phyloP scores from a whole-genome alignment of 2,329 filamentous ascomycete genomes.

The Stemphylium lycopersici region DNA sequence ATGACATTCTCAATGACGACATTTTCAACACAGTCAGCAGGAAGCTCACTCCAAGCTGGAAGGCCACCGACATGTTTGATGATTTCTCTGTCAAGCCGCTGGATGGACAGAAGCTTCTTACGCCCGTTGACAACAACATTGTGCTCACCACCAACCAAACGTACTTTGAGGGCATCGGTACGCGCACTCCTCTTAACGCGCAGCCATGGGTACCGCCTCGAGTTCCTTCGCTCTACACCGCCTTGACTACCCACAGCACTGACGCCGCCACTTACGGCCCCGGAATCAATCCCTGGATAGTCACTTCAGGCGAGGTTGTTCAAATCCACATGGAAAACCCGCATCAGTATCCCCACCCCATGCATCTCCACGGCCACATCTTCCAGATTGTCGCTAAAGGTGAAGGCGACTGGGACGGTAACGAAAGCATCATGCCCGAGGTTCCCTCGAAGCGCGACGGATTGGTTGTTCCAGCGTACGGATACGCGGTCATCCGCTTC shows the following conservation, averaged over 20 bases:
- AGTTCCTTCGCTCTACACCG: slow-evolving; percentile 80
- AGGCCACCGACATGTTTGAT: slow-evolving; percentile 64
- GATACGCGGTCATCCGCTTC: slow-evolving; percentile 58
- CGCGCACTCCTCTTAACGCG: slow-evolving; percentile 57
- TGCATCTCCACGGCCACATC: slow-evolving; percentile 58
- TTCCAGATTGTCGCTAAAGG: slow-evolving; percentile 58
- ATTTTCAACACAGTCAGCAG: no score
- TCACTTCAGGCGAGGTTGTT: slow-evolving; percentile 43
- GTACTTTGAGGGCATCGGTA: slow-evolving; percentile 65
- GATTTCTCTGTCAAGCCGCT: slow-evolving; percentile 73
- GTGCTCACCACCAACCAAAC: slow-evolving; percentile 65
- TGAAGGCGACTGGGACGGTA: slow-evolving; percentile 38
- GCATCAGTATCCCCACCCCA: slow-evolving; percentile 40
- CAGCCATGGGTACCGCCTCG: slow-evolving; percentile 74
- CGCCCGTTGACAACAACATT: slow-evolving; percentile 66
- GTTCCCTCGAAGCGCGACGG: slow-evolving; percentile 38
- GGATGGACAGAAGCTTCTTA: slow-evolving; percentile 66
- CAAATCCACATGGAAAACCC: slow-evolving; percentile 48
- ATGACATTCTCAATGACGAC: neutral
- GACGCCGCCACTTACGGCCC: slow-evolving; percentile 46
- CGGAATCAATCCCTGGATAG: slow-evolving; percentile 39
- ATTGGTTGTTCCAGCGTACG: slow-evolving; percentile 33
- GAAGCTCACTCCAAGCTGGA: slow-evolving; percentile 53
- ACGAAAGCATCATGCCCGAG: slow-evolving; percentile 15
- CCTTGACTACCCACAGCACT: slow-evolving; percentile 62